Evolutionary conservation across 495 filamentous ascomycete species (phyloP), one percentile per base, ranked within the genome.

Genomic region (Daldinia concentrica): DNA sequence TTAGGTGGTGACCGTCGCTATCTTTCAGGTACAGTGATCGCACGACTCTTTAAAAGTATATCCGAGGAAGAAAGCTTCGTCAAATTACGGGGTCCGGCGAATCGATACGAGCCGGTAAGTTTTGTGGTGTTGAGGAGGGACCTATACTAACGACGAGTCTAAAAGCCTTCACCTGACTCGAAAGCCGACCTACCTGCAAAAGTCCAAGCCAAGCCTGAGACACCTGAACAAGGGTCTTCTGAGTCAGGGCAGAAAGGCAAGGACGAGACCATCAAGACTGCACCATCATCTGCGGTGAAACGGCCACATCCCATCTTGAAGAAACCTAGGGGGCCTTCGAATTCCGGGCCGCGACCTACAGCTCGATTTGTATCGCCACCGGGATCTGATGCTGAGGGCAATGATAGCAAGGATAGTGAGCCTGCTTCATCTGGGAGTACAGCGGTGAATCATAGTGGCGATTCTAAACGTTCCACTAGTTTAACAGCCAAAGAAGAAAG

Each of bases 331-430:
- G 83, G 81, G 8, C 83, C 85, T 60, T 86, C 84, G 37, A 72
- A 71, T 43, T 82, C 80, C n/a, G 83, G 82, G 48, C 80, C 82
- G 7, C 78, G 82, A 24, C 85, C 85, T 26, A 86, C 83, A 27
- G 84, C 85, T 37, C 81, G 84, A 48, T 86, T 86, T 62, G 82
- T 82, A 17, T 83, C 82, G 17, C 84, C 84, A 6, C 80, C 79
- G 29, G 79, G 74, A 22, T 81, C 81, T 30, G 79, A 79, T n/a
- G 79, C 76, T 45, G 79, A 81, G 58, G 77, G 69, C 32, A 66
- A 73, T 17, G 72, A 74, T 48, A 57, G 34, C 15, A 64, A 70
- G 15, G 73, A 74, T 12, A 69, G 74, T 22, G 68, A 68, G 34
- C 51, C 63, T 22, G 70, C 57, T 14, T 74, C 71, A 7, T 71